Conservation (phyloP, 2,329 filamentous ascomycete species). For the Exophiala dermatitidis region DNA sequence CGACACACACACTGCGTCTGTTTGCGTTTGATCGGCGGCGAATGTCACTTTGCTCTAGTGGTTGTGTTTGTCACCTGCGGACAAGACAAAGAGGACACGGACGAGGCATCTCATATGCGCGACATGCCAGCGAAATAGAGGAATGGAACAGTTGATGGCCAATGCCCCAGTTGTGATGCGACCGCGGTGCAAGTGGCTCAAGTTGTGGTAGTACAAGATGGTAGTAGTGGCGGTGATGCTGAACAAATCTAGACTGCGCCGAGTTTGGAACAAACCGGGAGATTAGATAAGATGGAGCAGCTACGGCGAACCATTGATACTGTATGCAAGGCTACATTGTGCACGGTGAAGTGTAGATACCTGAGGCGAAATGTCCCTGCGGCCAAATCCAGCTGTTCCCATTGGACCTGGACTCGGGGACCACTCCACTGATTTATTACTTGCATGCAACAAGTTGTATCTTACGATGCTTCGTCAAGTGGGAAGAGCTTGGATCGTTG, state of each 20-base stretch:
- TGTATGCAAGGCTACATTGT: too few relatives aligned
- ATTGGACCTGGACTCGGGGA: too few relatives aligned
- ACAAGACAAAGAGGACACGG: background rate
- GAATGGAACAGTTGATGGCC: background rate
- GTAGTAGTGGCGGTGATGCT: background rate
- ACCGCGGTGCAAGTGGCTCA: constrained; percentile 3
- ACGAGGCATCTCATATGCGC: background rate
- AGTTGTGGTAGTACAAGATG: constrained; percentile 3
- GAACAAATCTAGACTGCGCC: background rate
- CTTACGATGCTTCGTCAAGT: too few relatives aligned
- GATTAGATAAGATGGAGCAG: background rate
- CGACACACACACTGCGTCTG: background rate
- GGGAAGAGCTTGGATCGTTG: too few relatives aligned
- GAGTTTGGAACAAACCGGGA: too few relatives aligned
- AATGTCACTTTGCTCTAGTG: background rate
- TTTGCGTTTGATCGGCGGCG: background rate
- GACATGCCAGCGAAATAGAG: background rate
- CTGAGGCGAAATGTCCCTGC: too few relatives aligned
- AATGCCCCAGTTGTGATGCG: background rate
- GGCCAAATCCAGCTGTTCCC: too few relatives aligned
- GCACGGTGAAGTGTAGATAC: too few relatives aligned
- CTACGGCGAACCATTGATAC: background rate
- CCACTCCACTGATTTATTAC: too few relatives aligned
- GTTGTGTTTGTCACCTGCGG: background rate
- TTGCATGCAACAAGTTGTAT: too few relatives aligned